These are phyloP conservation scores for Xerocomellus dryophilus DNA, from an alignment of 768 basidiomycete species.

Conservation along the genomic window DNA sequence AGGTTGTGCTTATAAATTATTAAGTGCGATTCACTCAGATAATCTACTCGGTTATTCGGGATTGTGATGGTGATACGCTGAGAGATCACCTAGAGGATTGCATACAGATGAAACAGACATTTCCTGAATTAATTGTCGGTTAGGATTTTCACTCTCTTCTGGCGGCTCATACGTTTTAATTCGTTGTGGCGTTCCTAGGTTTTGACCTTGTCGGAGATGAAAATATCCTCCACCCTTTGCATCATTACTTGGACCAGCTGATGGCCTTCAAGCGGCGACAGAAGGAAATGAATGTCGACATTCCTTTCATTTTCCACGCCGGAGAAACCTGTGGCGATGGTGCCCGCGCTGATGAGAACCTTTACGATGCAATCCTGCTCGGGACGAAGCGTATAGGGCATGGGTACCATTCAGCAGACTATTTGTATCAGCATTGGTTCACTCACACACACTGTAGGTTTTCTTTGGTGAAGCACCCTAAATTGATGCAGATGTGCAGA, in stretches of 20 bases:
- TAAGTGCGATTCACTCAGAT: slow-evolving; percentile 40
- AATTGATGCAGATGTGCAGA: slow-evolving; percentile 63
- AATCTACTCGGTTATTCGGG: slow-evolving; percentile 65
- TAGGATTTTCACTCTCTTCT: slow-evolving; percentile 3
- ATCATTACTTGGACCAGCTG: slow-evolving; percentile 59
- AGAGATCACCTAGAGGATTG: slow-evolving; percentile 73
- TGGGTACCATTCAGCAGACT: slow-evolving; percentile 43
- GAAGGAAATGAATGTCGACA: slow-evolving; percentile 49
- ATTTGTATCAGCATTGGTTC: neutral
- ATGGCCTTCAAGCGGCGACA: slow-evolving; percentile 56
- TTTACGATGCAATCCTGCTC: slow-evolving; percentile 76
- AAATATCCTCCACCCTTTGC: slow-evolving; percentile 55
- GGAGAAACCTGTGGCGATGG: slow-evolving; percentile 83
- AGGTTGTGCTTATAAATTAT: neutral
- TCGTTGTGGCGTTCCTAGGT: slow-evolving; percentile 37
- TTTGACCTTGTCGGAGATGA: slow-evolving; percentile 84
- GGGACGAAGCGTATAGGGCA: slow-evolving; percentile 82
- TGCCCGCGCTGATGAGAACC: slow-evolving; percentile 61
- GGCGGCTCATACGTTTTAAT: neutral
- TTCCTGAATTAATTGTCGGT: slow-evolving; percentile 72
- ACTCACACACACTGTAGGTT: slow-evolving; percentile 40
- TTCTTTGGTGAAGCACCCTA: slow-evolving; percentile 75
- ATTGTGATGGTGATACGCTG: slow-evolving; percentile 53
- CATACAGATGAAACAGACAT: slow-evolving; percentile 66
- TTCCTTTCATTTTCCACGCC: slow-evolving; percentile 78